These are phyloP conservation scores for Microsporum canis DNA, from an alignment of 2,329 filamentous ascomycete genomes.

Conservation along the genomic window DNA sequence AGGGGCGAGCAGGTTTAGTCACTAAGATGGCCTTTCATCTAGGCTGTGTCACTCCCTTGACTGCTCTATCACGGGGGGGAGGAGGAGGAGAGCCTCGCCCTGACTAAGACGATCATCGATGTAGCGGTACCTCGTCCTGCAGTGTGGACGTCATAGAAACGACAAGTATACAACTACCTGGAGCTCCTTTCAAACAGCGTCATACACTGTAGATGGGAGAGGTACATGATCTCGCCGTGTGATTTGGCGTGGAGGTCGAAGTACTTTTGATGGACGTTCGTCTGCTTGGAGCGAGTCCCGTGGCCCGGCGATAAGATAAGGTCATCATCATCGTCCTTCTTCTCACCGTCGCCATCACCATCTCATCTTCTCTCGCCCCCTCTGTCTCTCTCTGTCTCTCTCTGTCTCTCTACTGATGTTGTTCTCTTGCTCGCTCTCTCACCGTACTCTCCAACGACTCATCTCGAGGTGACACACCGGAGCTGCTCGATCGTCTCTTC, in stretches of 20 bases:
- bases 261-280: background rate
- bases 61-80: background rate
- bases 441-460: background rate
- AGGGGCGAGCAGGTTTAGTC: background rate
- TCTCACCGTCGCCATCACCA: background rate
- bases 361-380: background rate
- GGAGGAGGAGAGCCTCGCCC: no score
- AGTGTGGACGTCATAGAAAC: background rate
- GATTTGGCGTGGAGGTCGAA: background rate
- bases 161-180: background rate
- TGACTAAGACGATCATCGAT: no score
- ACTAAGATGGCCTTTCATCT: background rate
- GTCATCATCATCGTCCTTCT: background rate
- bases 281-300: background rate
- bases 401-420: background rate
- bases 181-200: background rate
- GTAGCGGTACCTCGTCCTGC: no score
- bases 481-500: background rate
- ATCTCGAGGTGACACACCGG: background rate
- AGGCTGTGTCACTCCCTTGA: background rate
- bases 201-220: background rate
- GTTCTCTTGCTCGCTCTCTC: background rate
- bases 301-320: conserved; percentile 3
- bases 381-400: background rate
- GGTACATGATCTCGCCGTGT: conserved; percentile 3